These are phyloP conservation scores for Arbutus unedo DNA, from an alignment of 148 eudicot species.

Conservation along the genomic window DNA sequence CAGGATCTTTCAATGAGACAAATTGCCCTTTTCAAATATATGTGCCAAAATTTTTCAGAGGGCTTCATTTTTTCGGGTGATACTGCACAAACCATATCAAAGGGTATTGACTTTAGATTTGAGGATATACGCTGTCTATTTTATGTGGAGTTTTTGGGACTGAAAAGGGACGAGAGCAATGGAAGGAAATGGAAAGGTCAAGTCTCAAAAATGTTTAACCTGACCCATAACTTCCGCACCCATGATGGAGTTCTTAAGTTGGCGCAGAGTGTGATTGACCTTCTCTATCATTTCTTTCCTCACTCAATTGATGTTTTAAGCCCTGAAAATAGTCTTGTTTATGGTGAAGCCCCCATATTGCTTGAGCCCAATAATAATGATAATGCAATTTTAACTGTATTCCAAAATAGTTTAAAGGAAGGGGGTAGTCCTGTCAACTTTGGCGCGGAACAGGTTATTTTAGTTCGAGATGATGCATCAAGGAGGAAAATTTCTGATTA, in stretches of 20 bases:
- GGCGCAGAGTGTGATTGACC: slow-evolving; percentile 53
- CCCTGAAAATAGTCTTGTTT: slow-evolving; percentile 55
- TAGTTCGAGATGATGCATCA: slow-evolving; percentile 55
- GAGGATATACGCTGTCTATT: slow-evolving; percentile 60
- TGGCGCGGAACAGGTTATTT: slow-evolving; percentile 74
- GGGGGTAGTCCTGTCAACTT: slow-evolving; percentile 53
- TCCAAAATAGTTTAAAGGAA: slow-evolving; percentile 40
- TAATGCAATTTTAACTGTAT: slow-evolving; percentile 54
- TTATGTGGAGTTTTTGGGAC: slow-evolving; percentile 45
- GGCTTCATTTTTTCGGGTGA: slow-evolving; percentile 82
- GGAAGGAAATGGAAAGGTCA: slow-evolving; percentile 42
- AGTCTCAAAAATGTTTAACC: slow-evolving; percentile 33
- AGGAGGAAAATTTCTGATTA: slow-evolving; percentile 36
- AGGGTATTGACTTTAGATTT: slow-evolving; percentile 74
- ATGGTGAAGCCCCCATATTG: slow-evolving; percentile 61
- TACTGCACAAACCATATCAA: slow-evolving; percentile 80
- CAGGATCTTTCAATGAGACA: slow-evolving; percentile 60
- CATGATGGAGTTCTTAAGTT: slow-evolving; percentile 65
- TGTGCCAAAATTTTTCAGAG: slow-evolving; percentile 64
- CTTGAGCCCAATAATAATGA: slow-evolving; percentile 54
- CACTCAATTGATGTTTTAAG: slow-evolving; percentile 46
- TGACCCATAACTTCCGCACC: slow-evolving; percentile 59
- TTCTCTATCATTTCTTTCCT: slow-evolving; percentile 51
- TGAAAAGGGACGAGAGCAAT: slow-evolving; percentile 12
- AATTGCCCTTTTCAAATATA: slow-evolving; percentile 45